phyloP scores from a whole-genome alignment of 805 yeast species.

The Priceomyces carsonii region DNA sequence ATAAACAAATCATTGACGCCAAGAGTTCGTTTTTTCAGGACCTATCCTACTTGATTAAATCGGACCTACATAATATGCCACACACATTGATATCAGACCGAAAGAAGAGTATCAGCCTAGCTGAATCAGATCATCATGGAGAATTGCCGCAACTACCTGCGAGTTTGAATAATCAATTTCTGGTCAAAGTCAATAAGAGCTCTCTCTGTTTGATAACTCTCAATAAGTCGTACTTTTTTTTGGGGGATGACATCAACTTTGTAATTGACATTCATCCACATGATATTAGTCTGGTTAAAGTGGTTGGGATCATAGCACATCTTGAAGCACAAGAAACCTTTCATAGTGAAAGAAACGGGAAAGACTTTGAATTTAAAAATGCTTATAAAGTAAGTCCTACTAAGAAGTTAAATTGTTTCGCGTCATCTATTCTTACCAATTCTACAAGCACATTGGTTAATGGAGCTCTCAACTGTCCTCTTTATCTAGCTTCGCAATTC shows the following conservation, averaged over 20 bases:
- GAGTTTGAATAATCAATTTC: conserved; percentile 36
- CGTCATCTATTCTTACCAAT: conserved; percentile 22
- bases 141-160: conserved; percentile 26
- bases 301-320: conserved; percentile 34
- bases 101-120: conserved; percentile 24
- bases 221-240: conserved; percentile 34
- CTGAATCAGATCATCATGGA: conserved; percentile 13
- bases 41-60: conserved; percentile 29
- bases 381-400: conserved; percentile 36
- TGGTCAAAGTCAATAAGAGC: conserved; percentile 32
- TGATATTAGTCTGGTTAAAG: conserved; percentile 18
- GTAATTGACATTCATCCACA: conserved; percentile 27
- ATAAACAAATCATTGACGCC: conserved; percentile 7
- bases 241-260: conserved; percentile 41
- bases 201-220: conserved; percentile 33
- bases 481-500: conserved; percentile 33
- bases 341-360: conserved; percentile 19
- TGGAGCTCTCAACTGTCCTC: conserved; percentile 33
- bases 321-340: conserved; percentile 43
- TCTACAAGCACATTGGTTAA: conserved; percentile 15
- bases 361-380: conserved; percentile 17
- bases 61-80: conserved; percentile 35
- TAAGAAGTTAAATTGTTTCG: conserved; percentile 33
- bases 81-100: conserved; percentile 33
- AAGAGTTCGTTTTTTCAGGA: conserved; percentile 28